A percentile compares a stretch with the other conserved stretches of the same genome.
phyloP scores from a whole-genome alignment of 768 basidiomycete species.

The Termitomyces heimii region DNA sequence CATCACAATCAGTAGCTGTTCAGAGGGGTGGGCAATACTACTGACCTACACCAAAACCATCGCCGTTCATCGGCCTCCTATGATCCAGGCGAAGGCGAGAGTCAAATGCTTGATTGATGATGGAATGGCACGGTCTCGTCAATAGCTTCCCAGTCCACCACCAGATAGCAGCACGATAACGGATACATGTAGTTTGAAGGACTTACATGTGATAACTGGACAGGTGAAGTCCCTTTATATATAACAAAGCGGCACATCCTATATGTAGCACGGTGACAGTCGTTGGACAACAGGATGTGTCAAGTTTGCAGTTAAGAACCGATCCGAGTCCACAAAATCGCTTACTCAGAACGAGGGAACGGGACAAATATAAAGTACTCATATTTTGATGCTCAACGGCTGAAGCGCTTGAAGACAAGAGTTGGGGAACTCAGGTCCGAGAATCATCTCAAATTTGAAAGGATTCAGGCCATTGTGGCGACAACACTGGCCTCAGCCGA shows the following conservation, averaged over 20 bases:
- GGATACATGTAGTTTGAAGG: neutral
- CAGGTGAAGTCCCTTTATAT: slow-evolving; percentile 92
- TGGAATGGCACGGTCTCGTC: slow-evolving; percentile 90
- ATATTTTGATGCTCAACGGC: too few species aligned
- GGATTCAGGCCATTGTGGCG: too few species aligned
- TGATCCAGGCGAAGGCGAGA: slow-evolving; percentile 80
- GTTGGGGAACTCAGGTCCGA: too few species aligned
- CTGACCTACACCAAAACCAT: slow-evolving; percentile 93
- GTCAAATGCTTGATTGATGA: slow-evolving; percentile 97
- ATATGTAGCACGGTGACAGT: neutral
- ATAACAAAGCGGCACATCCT: slow-evolving; percentile 84
- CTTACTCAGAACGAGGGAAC: neutral
- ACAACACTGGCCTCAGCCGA: neutral
- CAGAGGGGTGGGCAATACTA: slow-evolving; percentile 4
- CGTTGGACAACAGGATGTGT: neutral
- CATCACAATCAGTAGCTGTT: neutral
- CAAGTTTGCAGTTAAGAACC: neutral
- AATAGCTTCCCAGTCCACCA: slow-evolving; percentile 48
- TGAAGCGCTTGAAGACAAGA: too few species aligned
- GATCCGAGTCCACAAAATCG: neutral
- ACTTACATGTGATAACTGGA: slow-evolving; percentile 81
- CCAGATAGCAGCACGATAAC: neutral
- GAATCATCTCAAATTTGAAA: too few species aligned
- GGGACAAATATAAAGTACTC: neutral
- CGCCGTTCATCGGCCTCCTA: slow-evolving; percentile 86